Evolutionary conservation across 1,284 basidiomycete species (phyloP).

Genomic region (Rhodotorula glutinis): DNA sequence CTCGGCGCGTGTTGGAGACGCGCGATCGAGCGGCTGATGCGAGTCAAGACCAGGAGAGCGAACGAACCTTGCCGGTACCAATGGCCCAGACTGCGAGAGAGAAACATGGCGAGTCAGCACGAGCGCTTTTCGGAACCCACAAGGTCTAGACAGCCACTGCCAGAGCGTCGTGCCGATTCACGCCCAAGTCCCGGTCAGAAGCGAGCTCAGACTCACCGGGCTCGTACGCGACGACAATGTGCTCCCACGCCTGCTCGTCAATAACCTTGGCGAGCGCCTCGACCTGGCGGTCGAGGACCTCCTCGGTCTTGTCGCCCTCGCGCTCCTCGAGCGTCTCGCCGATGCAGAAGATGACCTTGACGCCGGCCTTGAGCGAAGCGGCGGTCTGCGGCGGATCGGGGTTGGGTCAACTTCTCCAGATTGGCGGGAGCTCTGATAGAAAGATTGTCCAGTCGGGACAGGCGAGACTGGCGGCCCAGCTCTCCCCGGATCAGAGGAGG

Average conservation of each 20-base stretch:
- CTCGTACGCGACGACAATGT: constrained; percentile 82
- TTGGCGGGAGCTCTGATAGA: neutral
- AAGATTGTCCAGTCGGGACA: no score
- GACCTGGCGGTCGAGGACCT: constrained; percentile 80
- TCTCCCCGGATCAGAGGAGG: no score
- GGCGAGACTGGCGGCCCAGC: no score
- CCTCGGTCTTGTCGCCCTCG: constrained; percentile 71
- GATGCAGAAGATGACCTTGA: constrained; percentile 91
- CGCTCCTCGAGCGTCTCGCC: constrained; percentile 91
- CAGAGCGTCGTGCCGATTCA: no score
- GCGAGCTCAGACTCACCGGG: constrained; percentile 36
- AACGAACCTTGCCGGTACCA: constrained; percentile 52
- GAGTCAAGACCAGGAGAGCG: neutral
- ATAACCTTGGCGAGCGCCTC: constrained; percentile 65
- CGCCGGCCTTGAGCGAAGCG: constrained; percentile 65
- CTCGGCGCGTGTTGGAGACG: neutral
- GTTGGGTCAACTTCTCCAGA: neutral
- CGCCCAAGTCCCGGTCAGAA: neutral
- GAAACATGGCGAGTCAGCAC: neutral
- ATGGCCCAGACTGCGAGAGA: constrained; percentile 81
- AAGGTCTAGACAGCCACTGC: no score
- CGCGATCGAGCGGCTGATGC: neutral
- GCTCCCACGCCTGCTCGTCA: constrained; percentile 75
- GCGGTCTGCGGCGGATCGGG: constrained; percentile 19
- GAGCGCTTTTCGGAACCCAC: no score